phyloP scores from a whole-genome alignment of 2,329 filamentous ascomycete species.

The Thelonectria olida region DNA sequence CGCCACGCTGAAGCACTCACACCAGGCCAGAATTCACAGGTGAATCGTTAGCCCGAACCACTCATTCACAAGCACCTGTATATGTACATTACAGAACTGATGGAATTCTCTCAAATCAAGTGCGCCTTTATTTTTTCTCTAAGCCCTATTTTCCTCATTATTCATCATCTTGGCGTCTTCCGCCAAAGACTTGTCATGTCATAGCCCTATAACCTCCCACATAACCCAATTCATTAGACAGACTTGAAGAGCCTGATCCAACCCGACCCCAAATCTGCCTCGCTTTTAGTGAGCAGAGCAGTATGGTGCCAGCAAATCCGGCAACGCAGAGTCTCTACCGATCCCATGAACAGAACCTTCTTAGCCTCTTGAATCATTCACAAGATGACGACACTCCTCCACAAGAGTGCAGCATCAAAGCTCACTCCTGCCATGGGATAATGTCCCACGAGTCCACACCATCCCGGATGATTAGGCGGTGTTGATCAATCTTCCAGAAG shows the following conservation, averaged over 20 bases:
- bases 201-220: background rate
- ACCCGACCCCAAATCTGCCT: background rate
- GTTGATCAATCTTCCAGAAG: conserved; percentile 76
- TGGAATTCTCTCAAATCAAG: background rate
- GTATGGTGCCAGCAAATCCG: background rate
- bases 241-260: background rate
- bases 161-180: background rate
- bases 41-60: background rate
- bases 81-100: background rate
- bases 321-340: background rate
- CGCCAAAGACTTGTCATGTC: background rate
- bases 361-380: too few species aligned
- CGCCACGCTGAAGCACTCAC: background rate
- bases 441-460: conserved; percentile 72
- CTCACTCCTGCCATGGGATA: conserved; percentile 59
- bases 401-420: background rate
- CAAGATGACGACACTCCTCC: background rate
- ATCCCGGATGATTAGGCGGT: conserved; percentile 74
- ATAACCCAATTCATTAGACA: background rate
- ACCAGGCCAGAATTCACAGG: background rate
- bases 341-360: background rate
- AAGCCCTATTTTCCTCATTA: conserved; percentile 3
- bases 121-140: conserved; percentile 24
- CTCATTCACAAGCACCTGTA: background rate
- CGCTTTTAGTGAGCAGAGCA: background rate